Base-by-base conservation (phyloP, 2,329 filamentous ascomycete genomes). In the Xylariaceae sp. region DNA sequence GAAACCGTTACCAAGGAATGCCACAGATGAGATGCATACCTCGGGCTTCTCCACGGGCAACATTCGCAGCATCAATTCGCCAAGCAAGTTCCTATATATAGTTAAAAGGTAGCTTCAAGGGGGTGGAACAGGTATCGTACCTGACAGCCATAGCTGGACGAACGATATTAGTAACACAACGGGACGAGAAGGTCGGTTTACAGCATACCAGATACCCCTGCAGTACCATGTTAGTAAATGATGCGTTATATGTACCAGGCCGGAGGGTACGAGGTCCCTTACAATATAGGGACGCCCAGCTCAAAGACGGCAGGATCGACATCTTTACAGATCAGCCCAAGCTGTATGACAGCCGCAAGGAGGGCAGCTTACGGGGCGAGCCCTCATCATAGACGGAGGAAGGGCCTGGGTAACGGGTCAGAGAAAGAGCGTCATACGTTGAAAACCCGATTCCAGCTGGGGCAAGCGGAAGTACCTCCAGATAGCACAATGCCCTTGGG, bases 401-500 rank as follows among this genome's bases (percentile, higher is more conserved):
- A n/a, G 72, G 72, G n/a, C n/a, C 5, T 63, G 58, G 57, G 33
- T 4, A 32, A 23, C 35, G 31, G 16, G 35, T 40, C 19, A 42
- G 35, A 12, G 10, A 15, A 17, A 2, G 17, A 9, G 13, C 26
- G 27, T 25, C 28, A 35, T 13, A 22, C 11, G 22, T 8, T 19
- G 21, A 15, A 11, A 7, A 43, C 33, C 19, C 15, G n/a, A 8
- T 18, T 12, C 11, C 24, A 31, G 15, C 26, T 8, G 18, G 23
- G 28, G 58, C 75, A 80, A 11, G n/a, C n/a, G 75, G 75, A n/a
- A n/a, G n/a, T n/a, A 25, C 81, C 79, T 42, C 82, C 83, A 7
- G 77, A 83, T 8, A 89, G 65, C 36, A 94, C 83, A 44, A 96
- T 78, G 47, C 89, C 90, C 55, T 82, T 83, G 14, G 90, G 90